Evolutionary conservation across 768 basidiomycete genomes (phyloP), one percentile per base, ranked within the genome.

Genomic region (Leccinum rimulosum): DNA sequence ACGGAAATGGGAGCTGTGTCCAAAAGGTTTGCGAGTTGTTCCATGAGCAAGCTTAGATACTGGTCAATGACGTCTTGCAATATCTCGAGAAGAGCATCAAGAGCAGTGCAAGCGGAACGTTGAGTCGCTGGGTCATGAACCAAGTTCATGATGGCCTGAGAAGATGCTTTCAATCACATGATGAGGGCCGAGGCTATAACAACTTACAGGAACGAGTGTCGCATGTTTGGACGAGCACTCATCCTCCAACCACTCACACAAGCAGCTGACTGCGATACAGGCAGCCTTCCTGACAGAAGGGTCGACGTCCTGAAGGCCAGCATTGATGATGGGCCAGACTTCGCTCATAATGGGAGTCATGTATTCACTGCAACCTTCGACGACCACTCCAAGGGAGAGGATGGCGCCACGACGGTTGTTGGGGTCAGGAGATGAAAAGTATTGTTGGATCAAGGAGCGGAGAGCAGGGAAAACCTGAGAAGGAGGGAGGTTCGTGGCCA

Each of bases 161-260:
- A 25, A 57, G 52, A 5, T 15, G 19, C 6, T n/a, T 38, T 63
- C 31, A 52, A 55, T 10, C 6, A 48, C 49, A 25, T 33, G 12
- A 43, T n/a, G 28, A 15, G 6, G 6, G 48, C 38, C 14, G 9
- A 17, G 25, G 27, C 14, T 19, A 6, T 0, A 14, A 55, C 2
- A 47, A 78, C 87, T 60, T 66, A 91, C 93, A 40, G 97, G 96
- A 56, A 99, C 82, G 56, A 99, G 86, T 60, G 87, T 77, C 6
- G 79, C 76, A 76, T 99, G 97, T 69, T 88, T 89, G 52, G 85
- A 76, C 30, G 88, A 85, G 69, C 93, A 95, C 63, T 95, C 93
- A 28, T 98, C 96, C 64, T 95, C 93, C 25, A 98, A 79, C 92
- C 94, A 97, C 76, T 99, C 97, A 72, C 95, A 98, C 54, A 98